phyloP scores from a whole-genome alignment of 2,329 filamentous ascomycete species.

The Fulvia fulva region DNA sequence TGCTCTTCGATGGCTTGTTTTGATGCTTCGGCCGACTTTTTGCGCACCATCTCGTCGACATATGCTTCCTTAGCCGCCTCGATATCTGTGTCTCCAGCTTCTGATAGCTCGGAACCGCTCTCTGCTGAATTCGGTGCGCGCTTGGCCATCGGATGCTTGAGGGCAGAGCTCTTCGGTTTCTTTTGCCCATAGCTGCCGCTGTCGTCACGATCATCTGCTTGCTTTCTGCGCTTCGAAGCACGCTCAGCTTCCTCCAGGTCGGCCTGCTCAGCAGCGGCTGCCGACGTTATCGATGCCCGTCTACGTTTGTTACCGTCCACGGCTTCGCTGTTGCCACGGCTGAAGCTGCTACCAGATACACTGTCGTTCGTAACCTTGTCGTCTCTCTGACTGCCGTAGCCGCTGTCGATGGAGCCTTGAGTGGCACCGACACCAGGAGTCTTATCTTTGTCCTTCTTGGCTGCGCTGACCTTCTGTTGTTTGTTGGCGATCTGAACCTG shows the following conservation, averaged over 20 bases:
- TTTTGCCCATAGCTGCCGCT: slow-evolving; percentile 5
- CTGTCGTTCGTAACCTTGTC: background rate
- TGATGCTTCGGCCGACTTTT: slow-evolving; percentile 5
- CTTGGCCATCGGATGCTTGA: background rate
- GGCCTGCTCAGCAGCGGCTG: background rate
- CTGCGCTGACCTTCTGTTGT: background rate
- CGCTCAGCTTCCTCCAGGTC: slow-evolving; percentile 7
- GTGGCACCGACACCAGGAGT: background rate
- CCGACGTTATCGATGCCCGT: slow-evolving; percentile 1
- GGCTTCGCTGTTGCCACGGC: background rate
- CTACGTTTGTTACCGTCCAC: slow-evolving; percentile 1
- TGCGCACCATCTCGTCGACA: slow-evolving; percentile 11
- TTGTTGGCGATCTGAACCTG: background rate
- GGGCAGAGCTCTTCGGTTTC: background rate
- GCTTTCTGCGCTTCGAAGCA: slow-evolving; percentile 6
- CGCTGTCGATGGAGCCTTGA: background rate
- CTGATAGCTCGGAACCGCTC: slow-evolving; percentile 4
- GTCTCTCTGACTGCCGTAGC: background rate
- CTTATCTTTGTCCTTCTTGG: background rate
- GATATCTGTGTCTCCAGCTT: slow-evolving; percentile 6
- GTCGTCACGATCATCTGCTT: slow-evolving; percentile 3
- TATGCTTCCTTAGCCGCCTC: slow-evolving; percentile 11
- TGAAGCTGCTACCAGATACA: background rate
- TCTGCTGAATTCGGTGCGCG: background rate
- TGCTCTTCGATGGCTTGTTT: slow-evolving; percentile 8